phyloP scores from a whole-genome alignment of 805 yeast species.

The Cyberlindnera amylophila region DNA sequence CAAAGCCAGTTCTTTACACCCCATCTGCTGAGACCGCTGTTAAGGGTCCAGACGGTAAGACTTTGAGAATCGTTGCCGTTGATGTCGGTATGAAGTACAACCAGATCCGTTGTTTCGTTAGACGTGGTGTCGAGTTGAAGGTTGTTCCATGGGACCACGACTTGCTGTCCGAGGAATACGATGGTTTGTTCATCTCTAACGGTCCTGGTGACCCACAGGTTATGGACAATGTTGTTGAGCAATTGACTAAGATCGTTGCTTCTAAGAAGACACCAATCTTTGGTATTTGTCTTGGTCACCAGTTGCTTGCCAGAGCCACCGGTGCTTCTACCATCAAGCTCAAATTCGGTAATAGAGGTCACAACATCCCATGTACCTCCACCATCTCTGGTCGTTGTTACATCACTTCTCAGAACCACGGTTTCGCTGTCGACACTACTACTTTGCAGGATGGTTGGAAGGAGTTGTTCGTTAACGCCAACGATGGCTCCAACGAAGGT shows the following conservation, averaged over 20 bases:
- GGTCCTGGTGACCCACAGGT: slow-evolving; percentile 99
- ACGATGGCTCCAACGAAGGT: slow-evolving; percentile 98
- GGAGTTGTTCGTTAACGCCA: slow-evolving; percentile 91
- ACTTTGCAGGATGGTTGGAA: slow-evolving; percentile 82
- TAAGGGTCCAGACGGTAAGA: slow-evolving; percentile 68
- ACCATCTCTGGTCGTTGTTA: slow-evolving; percentile 91
- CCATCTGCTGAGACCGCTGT: slow-evolving; percentile 57
- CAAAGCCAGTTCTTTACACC: slow-evolving; percentile 69
- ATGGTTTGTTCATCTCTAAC: slow-evolving; percentile 93
- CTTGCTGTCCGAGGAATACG: slow-evolving; percentile 74
- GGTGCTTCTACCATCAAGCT: slow-evolving; percentile 91
- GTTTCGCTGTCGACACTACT: slow-evolving; percentile 88
- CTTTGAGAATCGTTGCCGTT: slow-evolving; percentile 78
- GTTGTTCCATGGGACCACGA: slow-evolving; percentile 97
- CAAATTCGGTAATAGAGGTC: slow-evolving; percentile 99
- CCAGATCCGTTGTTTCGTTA: slow-evolving; percentile 94
- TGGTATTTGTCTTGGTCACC: slow-evolving; percentile 99
- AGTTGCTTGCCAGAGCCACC: slow-evolving; percentile 88
- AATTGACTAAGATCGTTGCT: slow-evolving; percentile 53
- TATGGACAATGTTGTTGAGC: slow-evolving; percentile 62
- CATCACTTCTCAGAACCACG: slow-evolving; percentile 98
- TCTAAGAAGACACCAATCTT: slow-evolving; percentile 82
- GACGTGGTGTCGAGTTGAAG: slow-evolving; percentile 91
- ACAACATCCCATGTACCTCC: slow-evolving; percentile 93
- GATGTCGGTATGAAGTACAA: slow-evolving; percentile 98